Conservation (phyloP, 352 stramenopile genomes). For the Globisporangium radiosum region DNA sequence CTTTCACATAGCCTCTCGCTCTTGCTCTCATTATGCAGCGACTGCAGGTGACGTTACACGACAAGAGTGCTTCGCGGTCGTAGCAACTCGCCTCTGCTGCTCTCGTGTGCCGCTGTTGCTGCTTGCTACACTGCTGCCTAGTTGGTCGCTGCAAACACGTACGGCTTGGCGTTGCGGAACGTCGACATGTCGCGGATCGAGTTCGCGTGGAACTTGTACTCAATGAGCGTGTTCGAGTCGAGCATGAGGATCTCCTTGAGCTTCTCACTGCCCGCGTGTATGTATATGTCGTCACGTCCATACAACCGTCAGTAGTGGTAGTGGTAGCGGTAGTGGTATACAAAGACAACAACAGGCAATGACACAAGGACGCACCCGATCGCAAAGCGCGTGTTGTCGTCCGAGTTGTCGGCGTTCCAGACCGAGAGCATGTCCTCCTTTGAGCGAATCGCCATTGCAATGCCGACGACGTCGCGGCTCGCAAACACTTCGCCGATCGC, state of each 20-base stretch:
- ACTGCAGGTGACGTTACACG: too few species aligned
- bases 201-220: conserved; percentile 93
- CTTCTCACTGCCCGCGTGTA: conserved; percentile 64
- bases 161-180: conserved; percentile 91
- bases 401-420: conserved; percentile 92
- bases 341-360: background rate
- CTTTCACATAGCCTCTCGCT: background rate
- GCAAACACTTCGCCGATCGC: conserved; percentile 90
- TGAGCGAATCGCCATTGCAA: conserved; percentile 90
- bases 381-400: conserved; percentile 77
- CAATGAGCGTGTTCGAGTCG: conserved; percentile 91
- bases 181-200: conserved; percentile 92
- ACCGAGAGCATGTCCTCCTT: conserved; percentile 93
- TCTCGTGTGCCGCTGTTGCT: background rate
- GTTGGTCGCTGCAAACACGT: conserved; percentile 78
- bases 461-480: conserved; percentile 88
- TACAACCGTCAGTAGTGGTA: conserved; percentile 5
- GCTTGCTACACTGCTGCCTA: conserved; percentile 16
- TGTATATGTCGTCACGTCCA: background rate
- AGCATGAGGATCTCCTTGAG: conserved; percentile 93
- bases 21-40: background rate
- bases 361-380: conserved; percentile 46
- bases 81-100: background rate
- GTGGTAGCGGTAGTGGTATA: conserved; percentile 2
- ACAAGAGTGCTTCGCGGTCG: background rate